Evolutionary conservation across 164 flowering plant species (phyloP).

Genomic region (Tetracentron sinense): DNA sequence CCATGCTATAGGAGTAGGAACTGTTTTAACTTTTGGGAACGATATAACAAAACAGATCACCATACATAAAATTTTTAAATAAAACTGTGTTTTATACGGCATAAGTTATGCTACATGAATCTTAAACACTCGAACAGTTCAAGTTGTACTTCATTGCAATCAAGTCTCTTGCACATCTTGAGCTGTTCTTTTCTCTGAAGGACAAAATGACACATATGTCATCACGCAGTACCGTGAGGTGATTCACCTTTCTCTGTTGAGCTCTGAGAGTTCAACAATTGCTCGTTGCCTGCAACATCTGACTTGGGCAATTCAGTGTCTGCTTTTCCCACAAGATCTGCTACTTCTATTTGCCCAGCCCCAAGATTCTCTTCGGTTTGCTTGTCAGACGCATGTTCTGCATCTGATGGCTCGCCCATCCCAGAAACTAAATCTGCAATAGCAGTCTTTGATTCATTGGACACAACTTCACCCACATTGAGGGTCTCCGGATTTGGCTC

Average conservation of each 20-base stretch:
- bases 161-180: neutral
- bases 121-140: constrained; percentile 1
- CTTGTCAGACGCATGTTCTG: constrained; percentile 3
- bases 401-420: constrained; percentile 6
- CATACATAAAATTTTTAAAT: constrained; percentile 1
- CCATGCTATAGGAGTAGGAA: neutral
- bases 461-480: constrained; percentile 15
- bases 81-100: neutral
- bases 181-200: neutral
- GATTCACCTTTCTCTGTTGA: constrained; percentile 4
- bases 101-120: neutral
- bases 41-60: neutral
- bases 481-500: constrained; percentile 27
- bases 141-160: neutral
- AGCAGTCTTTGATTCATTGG: constrained; percentile 7
- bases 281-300: constrained; percentile 1
- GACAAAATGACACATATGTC: neutral
- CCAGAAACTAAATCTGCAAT: constrained; percentile 16
- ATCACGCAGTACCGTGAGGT: constrained; percentile 9
- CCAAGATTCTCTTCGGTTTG: constrained; percentile 14
- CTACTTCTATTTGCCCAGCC: constrained; percentile 6
- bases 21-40: neutral
- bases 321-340: constrained; percentile 2
- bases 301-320: constrained; percentile 11
- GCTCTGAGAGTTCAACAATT: neutral